Evolutionary conservation across 2,329 filamentous ascomycete genomes (phyloP).

Genomic region (Microthyrium microscopicum): DNA sequence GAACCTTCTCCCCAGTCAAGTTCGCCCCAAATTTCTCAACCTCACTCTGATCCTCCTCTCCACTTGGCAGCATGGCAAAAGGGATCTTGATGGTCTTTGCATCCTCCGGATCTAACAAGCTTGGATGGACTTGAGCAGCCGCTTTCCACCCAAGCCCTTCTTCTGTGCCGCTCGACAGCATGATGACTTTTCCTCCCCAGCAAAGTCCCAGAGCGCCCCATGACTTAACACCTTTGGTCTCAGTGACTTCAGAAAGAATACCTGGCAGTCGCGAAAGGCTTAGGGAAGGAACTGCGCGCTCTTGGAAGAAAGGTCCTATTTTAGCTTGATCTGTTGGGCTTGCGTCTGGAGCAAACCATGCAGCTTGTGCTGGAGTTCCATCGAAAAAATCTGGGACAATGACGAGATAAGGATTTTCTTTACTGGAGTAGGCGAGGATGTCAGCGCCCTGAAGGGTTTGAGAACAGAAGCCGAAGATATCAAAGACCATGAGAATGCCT

Average conservation of each 20-base stretch:
- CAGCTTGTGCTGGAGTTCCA: constrained; percentile 1
- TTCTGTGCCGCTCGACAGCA: neutral
- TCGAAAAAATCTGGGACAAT: constrained; percentile 6
- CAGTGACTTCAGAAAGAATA: neutral
- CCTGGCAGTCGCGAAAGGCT: constrained; percentile 2
- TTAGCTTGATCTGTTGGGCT: constrained; percentile 5
- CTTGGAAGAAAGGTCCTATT: constrained; percentile 3
- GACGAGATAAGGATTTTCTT: neutral
- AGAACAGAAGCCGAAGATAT: constrained; percentile 6
- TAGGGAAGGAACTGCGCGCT: neutral
- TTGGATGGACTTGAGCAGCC: constrained; percentile 4
- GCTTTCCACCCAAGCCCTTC: constrained; percentile 1
- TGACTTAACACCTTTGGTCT: neutral
- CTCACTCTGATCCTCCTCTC: constrained; percentile 1
- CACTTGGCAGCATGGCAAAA: constrained; percentile 3
- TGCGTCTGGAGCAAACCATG: constrained; percentile 6
- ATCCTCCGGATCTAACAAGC: constrained; percentile 2
- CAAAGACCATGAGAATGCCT: constrained; percentile 5
- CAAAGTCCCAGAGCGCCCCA: constrained; percentile 5
- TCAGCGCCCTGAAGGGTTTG: constrained; percentile 6
- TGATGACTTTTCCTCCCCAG: neutral
- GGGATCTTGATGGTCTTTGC: constrained; percentile 1
- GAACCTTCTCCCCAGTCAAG: neutral
- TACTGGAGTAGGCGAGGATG: constrained; percentile 1
- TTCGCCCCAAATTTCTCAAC: neutral